phyloP scores from a whole-genome alignment of 495 filamentous ascomycete genomes.

The Aspergillus nidulans region DNA sequence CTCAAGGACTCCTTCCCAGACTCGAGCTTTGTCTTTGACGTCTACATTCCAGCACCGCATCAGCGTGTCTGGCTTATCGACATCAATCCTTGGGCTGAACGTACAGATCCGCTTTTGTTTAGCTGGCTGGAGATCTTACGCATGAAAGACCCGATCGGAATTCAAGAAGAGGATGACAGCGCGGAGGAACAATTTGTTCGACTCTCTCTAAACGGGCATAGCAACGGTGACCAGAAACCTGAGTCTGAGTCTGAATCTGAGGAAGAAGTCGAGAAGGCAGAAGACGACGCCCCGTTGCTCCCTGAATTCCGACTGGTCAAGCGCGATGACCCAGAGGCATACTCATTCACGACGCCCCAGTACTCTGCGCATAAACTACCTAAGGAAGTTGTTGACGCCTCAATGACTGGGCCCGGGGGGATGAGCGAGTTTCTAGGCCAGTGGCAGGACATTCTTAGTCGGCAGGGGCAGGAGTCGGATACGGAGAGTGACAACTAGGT shows the following conservation, averaged over 20 bases:
- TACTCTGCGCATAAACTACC: conserved; percentile 96
- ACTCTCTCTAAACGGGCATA: conserved; percentile 32
- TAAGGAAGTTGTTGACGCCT: conserved; percentile 90
- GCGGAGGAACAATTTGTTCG: conserved; percentile 35
- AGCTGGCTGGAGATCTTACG: conserved; percentile 83
- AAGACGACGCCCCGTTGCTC: conserved; percentile 53
- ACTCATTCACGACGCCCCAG: conserved; percentile 75
- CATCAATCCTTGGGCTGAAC: conserved; percentile 89
- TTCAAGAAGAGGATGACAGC: conserved; percentile 31
- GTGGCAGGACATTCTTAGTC: conserved; percentile 76
- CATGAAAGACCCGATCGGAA: conserved; percentile 52
- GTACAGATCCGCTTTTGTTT: conserved; percentile 87
- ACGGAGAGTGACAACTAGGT: conserved; percentile 37
- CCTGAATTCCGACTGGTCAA: conserved; percentile 81
- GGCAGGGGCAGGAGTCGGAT: conserved; percentile 47
- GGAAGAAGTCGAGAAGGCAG: conserved; percentile 37
- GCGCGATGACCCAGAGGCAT: conserved; percentile 80
- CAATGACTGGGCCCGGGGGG: conserved; percentile 57
- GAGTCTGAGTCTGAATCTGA: conserved; percentile 27
- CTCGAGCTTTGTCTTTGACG: conserved; percentile 80
- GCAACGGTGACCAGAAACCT: conserved; percentile 18
- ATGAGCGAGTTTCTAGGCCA: conserved; percentile 82
- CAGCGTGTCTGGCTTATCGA: conserved; percentile 82
- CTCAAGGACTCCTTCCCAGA: conserved; percentile 78
- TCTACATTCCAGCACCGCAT: conserved; percentile 76